Conservation (phyloP, 2,329 filamentous ascomycete species). For the Pseudopyricularia javanii region DNA sequence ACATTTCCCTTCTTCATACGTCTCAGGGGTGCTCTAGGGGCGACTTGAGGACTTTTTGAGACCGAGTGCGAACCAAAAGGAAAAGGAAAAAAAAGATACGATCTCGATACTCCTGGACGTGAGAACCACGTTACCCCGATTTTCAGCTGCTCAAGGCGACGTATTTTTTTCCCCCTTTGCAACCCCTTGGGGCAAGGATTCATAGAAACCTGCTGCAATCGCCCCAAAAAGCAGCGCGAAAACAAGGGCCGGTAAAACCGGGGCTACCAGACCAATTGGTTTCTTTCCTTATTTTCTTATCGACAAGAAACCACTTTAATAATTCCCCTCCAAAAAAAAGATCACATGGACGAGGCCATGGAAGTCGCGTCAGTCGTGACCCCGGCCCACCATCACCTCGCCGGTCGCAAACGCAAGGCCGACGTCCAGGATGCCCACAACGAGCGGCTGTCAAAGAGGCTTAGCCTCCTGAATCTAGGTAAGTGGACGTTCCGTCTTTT, state of each 20-base stretch:
- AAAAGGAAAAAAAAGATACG: background rate
- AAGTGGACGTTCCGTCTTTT: constrained; percentile 16
- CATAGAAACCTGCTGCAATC: background rate
- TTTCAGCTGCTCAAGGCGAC: background rate
- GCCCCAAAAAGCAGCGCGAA: background rate
- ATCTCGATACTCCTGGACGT: too few species aligned
- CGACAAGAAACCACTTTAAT: background rate
- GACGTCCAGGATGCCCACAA: constrained; percentile 39
- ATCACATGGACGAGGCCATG: background rate
- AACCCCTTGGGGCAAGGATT: background rate
- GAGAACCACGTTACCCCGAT: background rate
- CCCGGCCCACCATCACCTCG: constrained; percentile 2
- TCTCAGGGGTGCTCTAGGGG: too few species aligned
- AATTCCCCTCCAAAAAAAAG: background rate
- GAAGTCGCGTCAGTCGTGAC: background rate
- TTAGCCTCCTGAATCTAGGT: constrained; percentile 77
- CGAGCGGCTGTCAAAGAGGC: constrained; percentile 71
- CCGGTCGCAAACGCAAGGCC: constrained; percentile 46
- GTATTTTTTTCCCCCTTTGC: background rate
- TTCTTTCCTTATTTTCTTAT: background rate
- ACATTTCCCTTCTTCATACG: too few species aligned
- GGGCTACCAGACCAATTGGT: background rate
- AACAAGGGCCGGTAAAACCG: background rate
- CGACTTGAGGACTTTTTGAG: too few species aligned
- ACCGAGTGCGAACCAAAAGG: background rate